Base-by-base conservation (phyloP, 352 stramenopile genomes). In the Blastocystis sp. region DNA sequence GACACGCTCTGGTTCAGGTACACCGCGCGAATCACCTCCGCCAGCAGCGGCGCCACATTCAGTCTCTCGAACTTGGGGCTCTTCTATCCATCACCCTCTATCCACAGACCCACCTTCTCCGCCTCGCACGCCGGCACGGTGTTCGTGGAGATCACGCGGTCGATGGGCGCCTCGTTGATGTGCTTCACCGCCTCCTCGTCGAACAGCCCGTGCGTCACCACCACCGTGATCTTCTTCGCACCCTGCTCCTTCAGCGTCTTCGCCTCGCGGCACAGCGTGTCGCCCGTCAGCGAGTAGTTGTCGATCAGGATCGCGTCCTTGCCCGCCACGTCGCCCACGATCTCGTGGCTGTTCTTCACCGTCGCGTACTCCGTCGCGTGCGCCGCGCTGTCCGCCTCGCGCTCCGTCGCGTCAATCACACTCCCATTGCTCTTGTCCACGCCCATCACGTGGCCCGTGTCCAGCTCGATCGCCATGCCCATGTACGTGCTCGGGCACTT, bases 251-350 rank as follows among this genome's bases (percentile, higher is more conserved):
- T 89, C 65, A 89, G 52, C 10, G 69, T 78, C 66, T 89, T 88
- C 5, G 86, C 77, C 11, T 71, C 41, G n/a, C 79, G 77, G n/a
- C 71, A 67, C n/a, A 89, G 40, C 21, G 74, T 88, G 59, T 79
- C 66, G 40, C 86, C 86, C 14, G 86, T 81, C 28, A 89, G 48
- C 21, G 61, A 64, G 38, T 87, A 84, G 48, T 89, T 88, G 38
- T 89, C 86, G 10, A 89, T 76, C 19, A 89, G 89, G 34, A 89
- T 88, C 23, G 79, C 86, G 38, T 89, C 86, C 62, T 88, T 89
- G 9, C 81, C 86, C 11, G 40, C 79, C 21, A 89, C 80, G 21
- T 89, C 77, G 34, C 86, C 86, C 62, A 89, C 81, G 17, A 89
- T 61, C 52, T 88, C 86, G 67, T 89, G 81, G 2, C 19, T 74